Base-by-base conservation (phyloP, 176 grass and related monocot genomes). In the Musa schizocarpa region DNA sequence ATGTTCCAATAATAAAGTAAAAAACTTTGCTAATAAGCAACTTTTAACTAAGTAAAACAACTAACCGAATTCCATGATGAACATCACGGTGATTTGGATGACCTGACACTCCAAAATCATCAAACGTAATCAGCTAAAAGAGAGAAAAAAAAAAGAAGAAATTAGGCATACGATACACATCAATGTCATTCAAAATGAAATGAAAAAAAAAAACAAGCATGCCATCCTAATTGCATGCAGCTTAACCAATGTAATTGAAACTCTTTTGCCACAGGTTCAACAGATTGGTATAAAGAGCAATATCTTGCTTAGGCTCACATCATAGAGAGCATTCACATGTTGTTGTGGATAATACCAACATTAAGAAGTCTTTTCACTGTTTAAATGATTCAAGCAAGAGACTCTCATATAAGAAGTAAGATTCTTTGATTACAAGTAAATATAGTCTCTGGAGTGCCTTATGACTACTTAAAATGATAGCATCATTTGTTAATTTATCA, bases 11-110 rank as follows among this genome's bases (percentile, higher is more conserved):
- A 58, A 29, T 52, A 23, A 52, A 54, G 22, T 65, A 61, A 69
- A 1, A 2, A 55, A 9, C 13, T 68, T 58, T 51, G 58, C 19
- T 16, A 72, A 51, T 53, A 77, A 74, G 9, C 50, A 80, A 65
- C 52, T 22, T 20, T 43, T 65, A 70, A 63, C 29, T 22, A 71
- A 19, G 50, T 21, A 59, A 71, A 17, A 2, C 6, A 62, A 85
- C 85, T 81, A 63, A 94, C 91, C 91, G 48, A 77, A 94, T 81
- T 51, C 88, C 94, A 56, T 85, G 86, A 82, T 97, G 86, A 77
- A 97, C 84, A 85, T 90, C 86, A 57, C 78, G 7, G 73, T 97
- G 94, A 78, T 97, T 97, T 77, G 90, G 90, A 76, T 97, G 90
- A 20, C 86, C 82, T 25, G 94, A 97, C 54, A 97, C 86, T 81